Evolutionary conservation across 1,284 basidiomycete species (phyloP), one percentile per base, ranked within the genome.

Genomic region (Paramarasmius palmivorus): DNA sequence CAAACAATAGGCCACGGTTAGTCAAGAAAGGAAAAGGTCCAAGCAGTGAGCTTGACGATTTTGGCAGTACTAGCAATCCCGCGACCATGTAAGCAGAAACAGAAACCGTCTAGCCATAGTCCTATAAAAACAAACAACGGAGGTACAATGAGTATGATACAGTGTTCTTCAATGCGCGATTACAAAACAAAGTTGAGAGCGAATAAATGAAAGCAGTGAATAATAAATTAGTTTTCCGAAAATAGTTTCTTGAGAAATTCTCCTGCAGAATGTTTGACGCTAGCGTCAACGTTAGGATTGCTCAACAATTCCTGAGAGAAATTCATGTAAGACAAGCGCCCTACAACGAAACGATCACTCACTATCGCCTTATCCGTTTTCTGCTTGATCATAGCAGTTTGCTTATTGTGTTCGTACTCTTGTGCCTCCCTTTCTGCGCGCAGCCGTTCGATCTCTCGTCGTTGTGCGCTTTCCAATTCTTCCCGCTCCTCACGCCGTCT

Each of bases 171-270:
- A 32, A 32, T 32, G 29, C 29, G 29, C 29, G 6, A 32, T 32
- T 32, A 32, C 29, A 32, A 12, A 32, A 12, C 12, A 32, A 12
- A 32, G 29, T 6, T 32, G 29, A 6, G 12, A 32, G 12, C 12
- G 12, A 32, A 32, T 12, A 32, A 12, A 12, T 32, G 29, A 32
- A 32, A 32, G 29, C 29, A 32, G 29, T 32, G 12, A 12, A 32
- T 6, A 32, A 32, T 32, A 32, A 32, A 12, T 32, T 32, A 32
- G 29, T 32, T 32, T 32, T 32, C 29, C 7, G 29, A 6, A 47
- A 79, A 83, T n/a, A 85, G 65, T 61, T 77, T 79, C 70, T 85
- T 86, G 57, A 88, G 66, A 67, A 85, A 90, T 49, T 89, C 85
- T 50, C 81, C 76, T 5, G 86, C 87, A 4, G 81, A 82, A 60